Base-by-base conservation (phyloP, 2,329 filamentous ascomycete species). In the Colletotrichum sp. region DNA sequence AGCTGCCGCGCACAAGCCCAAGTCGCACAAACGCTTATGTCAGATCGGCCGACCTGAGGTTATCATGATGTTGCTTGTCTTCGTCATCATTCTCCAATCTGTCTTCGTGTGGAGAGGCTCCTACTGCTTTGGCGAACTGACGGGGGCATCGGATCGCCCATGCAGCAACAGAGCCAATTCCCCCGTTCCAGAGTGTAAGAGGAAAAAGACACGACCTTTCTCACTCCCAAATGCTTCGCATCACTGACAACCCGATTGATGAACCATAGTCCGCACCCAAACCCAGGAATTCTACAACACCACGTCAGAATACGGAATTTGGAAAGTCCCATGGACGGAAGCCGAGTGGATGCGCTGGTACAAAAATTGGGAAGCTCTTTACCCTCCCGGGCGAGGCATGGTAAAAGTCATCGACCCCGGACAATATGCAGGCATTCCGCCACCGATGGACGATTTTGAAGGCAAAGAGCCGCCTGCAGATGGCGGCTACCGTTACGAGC, bases 181-280 rank as follows among this genome's bases (percentile, higher is more conserved):
- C 2, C 36, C 36, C 5, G 16, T 43, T 43, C 36, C 36, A 43
- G 36, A 43, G 36, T 43, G 36, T 43, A 43, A 43, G 36, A 43
- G 36, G 0, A 10, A 43, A 39, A 9, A 1, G 18, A 5, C 3
- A 16, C 1, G 8, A 43, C 36, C 1, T 43, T 43, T 18, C 16
- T 1, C 36, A 43, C 36, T 1, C 9, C 36, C 36, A 18, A 3
- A 43, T 0, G 8, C 36, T 43, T 2, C 8, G 36, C 36, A 43
- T 18, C 0, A 43, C 36, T 43, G 36, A 43, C 36, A 43, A 0
- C 2, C 16, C 16, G 36, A 0, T 5, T 1, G 16, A 43, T 43
- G 16, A 43, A 43, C 0, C 36, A 5, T 18, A 43, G 36, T 43
- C 0, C 36, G 36, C 16, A 43, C 36, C 2, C 0, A 43, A 0